Conservation (phyloP, 768 basidiomycete species). For the Lentinula detonsa region DNA sequence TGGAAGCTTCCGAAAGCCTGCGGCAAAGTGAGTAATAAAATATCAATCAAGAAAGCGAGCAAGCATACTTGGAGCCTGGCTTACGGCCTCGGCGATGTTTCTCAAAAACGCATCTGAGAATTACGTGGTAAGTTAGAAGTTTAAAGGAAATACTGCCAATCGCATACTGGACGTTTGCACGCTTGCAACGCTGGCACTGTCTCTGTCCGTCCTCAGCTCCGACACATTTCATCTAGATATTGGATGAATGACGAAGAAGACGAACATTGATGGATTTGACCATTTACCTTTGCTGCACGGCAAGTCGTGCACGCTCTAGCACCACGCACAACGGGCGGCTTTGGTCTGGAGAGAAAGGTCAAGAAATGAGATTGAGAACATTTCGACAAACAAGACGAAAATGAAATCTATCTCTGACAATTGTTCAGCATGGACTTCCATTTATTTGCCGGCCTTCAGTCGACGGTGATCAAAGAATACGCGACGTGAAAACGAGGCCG, state of each 20-base stretch:
- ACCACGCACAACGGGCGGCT: conserved; percentile 45
- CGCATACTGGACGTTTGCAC: conserved; percentile 69
- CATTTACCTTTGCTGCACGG: conserved; percentile 68
- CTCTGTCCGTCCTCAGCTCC: conserved; percentile 81
- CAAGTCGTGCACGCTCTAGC: conserved; percentile 79
- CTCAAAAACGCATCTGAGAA: conserved; percentile 71
- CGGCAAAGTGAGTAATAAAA: conserved; percentile 9
- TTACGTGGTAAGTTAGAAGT: conserved; percentile 11
- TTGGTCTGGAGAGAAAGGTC: conserved; percentile 24
- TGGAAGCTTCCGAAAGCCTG: conserved; percentile 84
- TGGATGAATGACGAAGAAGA: conserved; percentile 7
- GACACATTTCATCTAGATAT: conserved; percentile 80
- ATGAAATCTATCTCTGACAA: neutral
- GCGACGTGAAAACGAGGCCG: neutral
- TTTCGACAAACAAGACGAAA: neutral
- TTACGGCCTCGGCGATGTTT: conserved; percentile 87
- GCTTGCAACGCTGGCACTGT: conserved; percentile 79
- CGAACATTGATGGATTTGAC: conserved; percentile 7
- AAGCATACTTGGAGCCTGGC: conserved; percentile 77
- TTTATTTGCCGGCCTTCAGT: neutral
- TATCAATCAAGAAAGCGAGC: conserved; percentile 8
- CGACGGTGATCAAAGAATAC: conserved; percentile 3
- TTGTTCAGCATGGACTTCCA: conserved; percentile 1
- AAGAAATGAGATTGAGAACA: conserved; percentile 17
- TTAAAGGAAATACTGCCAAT: conserved; percentile 7